Base-by-base conservation (phyloP, 352 stramenopile genomes). In the Pythium oligandrum region DNA sequence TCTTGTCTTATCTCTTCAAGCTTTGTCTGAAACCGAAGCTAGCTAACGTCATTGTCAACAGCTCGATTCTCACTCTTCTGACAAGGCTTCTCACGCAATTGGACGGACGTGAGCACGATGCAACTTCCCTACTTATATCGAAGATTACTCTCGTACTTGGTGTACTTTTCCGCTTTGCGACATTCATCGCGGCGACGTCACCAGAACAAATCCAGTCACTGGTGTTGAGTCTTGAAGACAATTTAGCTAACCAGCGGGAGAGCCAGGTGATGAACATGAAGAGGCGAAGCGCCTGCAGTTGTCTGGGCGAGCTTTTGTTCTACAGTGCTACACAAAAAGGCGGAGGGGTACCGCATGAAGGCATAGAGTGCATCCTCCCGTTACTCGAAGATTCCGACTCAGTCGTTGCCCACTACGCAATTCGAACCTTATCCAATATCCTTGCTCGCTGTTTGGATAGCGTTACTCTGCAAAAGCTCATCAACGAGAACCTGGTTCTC, bases 31-130 rank as follows among this genome's bases (percentile, higher is more conserved):
- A 84, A 30, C 64, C 66, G 2, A 77, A 81, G 53, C 57, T 93
- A 12, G 79, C 84, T 0, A 88, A 90, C 46, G 74, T 92, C 43
- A 86, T 94, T 50, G 75, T 89, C 10, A 94, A 94, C 56, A 90
- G 78, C 63, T 90, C 82, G 0, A 74, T 94, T 33, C 52, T 93
- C 11, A 68, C 66, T 4, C 59, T 93, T 36, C 49, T 91, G 31
- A 73, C 78, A 39, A 81, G 34, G n/a, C 34, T 51, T 51, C 9
- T 37, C 8, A 6, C 6, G 33, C 43, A 48, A 57, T 53, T 36
- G 39, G 51, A 57, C 4, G 36, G 39, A 53, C 3, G 31, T 57
- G 51, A 26, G 40, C 12, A 38, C 9, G 10, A 26, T n/a, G 45
- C 30, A 49, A 31, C 34, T 17, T 4, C 26, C 31, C 10, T 3